These are phyloP conservation scores for Yamadazyma philogaea DNA, from an alignment of 805 yeast genomes.

Conservation along the genomic window DNA sequence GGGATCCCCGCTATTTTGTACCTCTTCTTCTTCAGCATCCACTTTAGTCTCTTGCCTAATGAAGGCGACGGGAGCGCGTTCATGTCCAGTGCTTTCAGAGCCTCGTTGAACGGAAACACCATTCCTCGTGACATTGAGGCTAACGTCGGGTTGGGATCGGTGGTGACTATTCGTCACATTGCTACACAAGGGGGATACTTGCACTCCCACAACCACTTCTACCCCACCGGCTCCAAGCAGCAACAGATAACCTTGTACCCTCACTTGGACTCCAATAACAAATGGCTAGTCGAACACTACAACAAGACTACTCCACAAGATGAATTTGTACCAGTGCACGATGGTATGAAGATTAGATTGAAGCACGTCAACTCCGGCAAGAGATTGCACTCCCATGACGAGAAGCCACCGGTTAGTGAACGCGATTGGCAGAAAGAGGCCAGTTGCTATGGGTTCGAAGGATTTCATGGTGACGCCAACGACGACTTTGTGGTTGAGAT, in stretches of 20 bases:
- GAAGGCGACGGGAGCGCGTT: slow-evolving; percentile 74
- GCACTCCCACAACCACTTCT: slow-evolving; percentile 72
- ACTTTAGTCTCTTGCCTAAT: slow-evolving; percentile 52
- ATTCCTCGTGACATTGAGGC: slow-evolving; percentile 60
- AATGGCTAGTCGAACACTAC: slow-evolving; percentile 68
- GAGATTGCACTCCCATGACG: slow-evolving; percentile 81
- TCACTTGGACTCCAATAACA: slow-evolving; percentile 70
- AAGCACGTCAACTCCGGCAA: slow-evolving; percentile 54
- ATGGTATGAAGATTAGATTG: slow-evolving; percentile 71
- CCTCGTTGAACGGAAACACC: slow-evolving; percentile 55
- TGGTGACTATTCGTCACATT: slow-evolving; percentile 62
- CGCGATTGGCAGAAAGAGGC: slow-evolving; percentile 85
- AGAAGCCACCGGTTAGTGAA: slow-evolving; percentile 72
- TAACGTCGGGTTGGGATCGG: slow-evolving; percentile 71
- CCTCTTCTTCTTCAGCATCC: slow-evolving; percentile 57
- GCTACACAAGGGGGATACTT: slow-evolving; percentile 76
- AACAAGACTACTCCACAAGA: slow-evolving; percentile 56
- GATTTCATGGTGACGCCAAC: slow-evolving; percentile 78
- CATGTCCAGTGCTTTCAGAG: slow-evolving; percentile 69
- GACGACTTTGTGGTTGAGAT: slow-evolving; percentile 80
- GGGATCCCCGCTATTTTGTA: slow-evolving; percentile 60
- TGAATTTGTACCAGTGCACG: slow-evolving; percentile 57
- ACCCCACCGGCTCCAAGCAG: slow-evolving; percentile 78
- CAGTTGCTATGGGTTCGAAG: slow-evolving; percentile 71
- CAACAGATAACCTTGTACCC: slow-evolving; percentile 82